Evolutionary conservation across 169 alveolate genomes (phyloP).

Genomic region (Besnoitia besnoiti): DNA sequence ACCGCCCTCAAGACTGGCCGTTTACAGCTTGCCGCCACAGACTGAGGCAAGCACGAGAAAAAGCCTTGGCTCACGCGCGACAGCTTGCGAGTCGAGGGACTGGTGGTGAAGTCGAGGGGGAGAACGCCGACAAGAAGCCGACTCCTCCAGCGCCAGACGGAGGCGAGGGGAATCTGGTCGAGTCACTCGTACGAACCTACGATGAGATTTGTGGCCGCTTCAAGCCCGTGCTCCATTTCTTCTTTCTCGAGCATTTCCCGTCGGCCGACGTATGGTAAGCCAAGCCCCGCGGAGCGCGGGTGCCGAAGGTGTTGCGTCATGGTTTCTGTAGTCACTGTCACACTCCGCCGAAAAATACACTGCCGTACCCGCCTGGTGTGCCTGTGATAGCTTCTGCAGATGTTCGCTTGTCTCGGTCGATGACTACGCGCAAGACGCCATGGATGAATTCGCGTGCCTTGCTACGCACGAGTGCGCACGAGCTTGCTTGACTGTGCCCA

Average conservation of each 20-base stretch:
- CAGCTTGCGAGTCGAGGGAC: background rate
- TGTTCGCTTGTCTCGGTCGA: too few species aligned
- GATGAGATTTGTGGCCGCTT: conserved; percentile 48
- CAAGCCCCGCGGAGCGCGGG: too few species aligned
- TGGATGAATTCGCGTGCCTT: too few species aligned
- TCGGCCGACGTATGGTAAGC: conserved; percentile 31
- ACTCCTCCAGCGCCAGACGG: conserved; percentile 14
- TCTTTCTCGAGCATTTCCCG: conserved; percentile 65
- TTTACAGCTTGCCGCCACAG: conserved; percentile 47
- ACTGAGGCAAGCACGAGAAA: conserved; percentile 10
- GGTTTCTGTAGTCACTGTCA: too few species aligned
- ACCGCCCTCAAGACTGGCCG: conserved; percentile 68
- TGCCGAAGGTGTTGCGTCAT: too few species aligned
- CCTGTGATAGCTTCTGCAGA: too few species aligned
- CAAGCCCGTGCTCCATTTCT: conserved; percentile 68
- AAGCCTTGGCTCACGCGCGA: background rate
- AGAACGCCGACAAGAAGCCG: background rate
- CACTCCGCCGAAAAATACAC: too few species aligned
- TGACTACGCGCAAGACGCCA: too few species aligned
- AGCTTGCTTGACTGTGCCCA: too few species aligned
- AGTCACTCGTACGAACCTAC: background rate
- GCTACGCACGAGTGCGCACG: too few species aligned
- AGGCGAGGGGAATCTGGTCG: background rate
- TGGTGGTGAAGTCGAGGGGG: background rate
- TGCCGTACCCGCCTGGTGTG: too few species aligned